Percentiles rank a stretch among this genome's conserved stretches.
Evolutionary conservation across 169 alveolate species (phyloP).

Genomic region (Cryptosporidium sp.): DNA sequence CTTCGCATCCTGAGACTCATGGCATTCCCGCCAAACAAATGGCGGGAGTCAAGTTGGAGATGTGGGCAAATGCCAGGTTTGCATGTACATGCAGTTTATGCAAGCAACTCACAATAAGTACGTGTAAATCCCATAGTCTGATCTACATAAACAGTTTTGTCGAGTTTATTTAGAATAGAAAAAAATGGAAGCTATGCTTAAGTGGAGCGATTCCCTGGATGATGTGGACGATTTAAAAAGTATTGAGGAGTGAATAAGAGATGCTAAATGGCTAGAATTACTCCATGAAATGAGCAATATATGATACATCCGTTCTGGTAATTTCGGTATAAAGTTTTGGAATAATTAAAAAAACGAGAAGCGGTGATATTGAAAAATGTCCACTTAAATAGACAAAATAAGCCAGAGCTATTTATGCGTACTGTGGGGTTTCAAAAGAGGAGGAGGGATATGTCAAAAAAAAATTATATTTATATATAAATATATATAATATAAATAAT

Average conservation of each 20-base stretch:
- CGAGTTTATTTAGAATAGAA: background rate
- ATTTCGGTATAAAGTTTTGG: background rate
- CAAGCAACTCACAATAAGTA: background rate
- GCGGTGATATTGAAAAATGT: background rate
- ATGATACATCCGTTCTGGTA: background rate
- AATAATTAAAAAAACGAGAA: slow-evolving; percentile 1
- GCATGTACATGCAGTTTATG: background rate
- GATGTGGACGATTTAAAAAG: background rate
- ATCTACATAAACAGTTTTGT: background rate
- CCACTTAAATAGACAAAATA: slow-evolving; percentile 72
- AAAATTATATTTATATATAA: background rate
- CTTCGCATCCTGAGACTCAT: background rate
- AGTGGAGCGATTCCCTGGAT: background rate
- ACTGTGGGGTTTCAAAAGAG: slow-evolving; percentile 68
- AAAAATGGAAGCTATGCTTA: background rate
- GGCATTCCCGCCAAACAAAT: background rate
- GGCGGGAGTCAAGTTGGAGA: background rate
- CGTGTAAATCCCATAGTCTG: background rate
- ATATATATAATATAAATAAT: background rate
- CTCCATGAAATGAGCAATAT: background rate
- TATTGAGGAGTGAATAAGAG: background rate
- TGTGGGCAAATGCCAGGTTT: background rate
- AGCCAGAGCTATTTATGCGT: slow-evolving; percentile 47
- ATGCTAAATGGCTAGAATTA: background rate
- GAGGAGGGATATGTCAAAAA: slow-evolving; percentile 23